Evolutionary conservation across 2,329 filamentous ascomycete genomes (phyloP).

Genomic region (Fusarium humuli): DNA sequence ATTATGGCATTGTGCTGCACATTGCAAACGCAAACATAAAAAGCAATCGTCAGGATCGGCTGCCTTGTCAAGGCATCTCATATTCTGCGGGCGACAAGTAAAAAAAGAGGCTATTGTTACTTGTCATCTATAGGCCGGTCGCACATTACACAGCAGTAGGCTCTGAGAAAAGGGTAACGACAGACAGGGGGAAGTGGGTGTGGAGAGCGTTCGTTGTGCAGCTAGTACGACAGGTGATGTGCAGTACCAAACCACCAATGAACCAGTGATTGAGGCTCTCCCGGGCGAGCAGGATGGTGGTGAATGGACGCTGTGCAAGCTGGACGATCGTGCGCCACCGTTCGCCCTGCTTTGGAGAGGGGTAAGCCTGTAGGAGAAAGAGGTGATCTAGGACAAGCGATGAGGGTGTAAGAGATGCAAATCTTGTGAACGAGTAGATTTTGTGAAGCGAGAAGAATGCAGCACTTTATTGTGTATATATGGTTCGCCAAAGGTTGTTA

Average conservation of each 20-base stretch:
- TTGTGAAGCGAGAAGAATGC: conserved; percentile 40
- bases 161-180: conserved; percentile 13
- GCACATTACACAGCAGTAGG: conserved; percentile 40
- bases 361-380: conserved; percentile 24
- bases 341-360: conserved; percentile 43
- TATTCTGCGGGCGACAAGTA: conserved; percentile 44
- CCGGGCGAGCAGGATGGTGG: conserved; percentile 12
- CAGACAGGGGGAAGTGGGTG: conserved; percentile 36
- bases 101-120: conserved; percentile 28
- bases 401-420: conserved; percentile 40
- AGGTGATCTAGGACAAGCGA: conserved; percentile 20
- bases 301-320: conserved; percentile 37
- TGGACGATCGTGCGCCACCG: conserved; percentile 42
- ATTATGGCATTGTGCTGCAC: conserved; percentile 16
- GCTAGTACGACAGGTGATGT: conserved; percentile 30
- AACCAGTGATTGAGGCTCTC: conserved; percentile 39
- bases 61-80: conserved; percentile 37
- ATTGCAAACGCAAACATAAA: not conserved
- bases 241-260: conserved; percentile 21
- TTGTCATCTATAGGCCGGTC: conserved; percentile 25
- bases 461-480: conserved; percentile 4
- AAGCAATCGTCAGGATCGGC: conserved; percentile 21
- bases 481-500: conserved; percentile 24
- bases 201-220: conserved; percentile 27
- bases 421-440: conserved; percentile 40